Evolutionary conservation across 1,284 basidiomycete genomes (phyloP).

Genomic region (Trametes hirsuta): DNA sequence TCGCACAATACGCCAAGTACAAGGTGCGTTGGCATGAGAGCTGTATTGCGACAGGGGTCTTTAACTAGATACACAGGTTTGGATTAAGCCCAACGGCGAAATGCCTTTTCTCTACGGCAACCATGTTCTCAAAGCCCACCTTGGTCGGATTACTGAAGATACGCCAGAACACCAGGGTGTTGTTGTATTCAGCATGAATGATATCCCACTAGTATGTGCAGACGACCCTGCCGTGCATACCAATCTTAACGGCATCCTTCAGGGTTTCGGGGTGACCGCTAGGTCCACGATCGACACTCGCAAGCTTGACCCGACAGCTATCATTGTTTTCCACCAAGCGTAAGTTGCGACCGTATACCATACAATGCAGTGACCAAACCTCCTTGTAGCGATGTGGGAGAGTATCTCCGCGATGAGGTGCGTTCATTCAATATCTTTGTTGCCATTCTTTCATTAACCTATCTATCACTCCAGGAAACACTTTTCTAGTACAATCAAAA

Average conservation of each 20-base stretch:
- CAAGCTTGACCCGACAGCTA: constrained; percentile 97
- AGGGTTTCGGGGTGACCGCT: constrained; percentile 99
- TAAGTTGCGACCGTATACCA: constrained; percentile 44
- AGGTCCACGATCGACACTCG: constrained; percentile 94
- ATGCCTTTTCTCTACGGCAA: constrained; percentile 99
- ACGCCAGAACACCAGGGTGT: constrained; percentile 99
- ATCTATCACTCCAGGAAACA: constrained; percentile 56
- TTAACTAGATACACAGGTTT: constrained; percentile 62
- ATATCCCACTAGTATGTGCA: constrained; percentile 79
- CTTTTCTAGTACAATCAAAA: constrained; percentile 53
- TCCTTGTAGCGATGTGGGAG: constrained; percentile 83
- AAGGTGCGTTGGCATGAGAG: constrained; percentile 62
- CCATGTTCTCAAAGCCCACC: constrained; percentile 97
- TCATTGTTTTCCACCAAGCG: constrained; percentile 99
- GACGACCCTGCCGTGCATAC: background rate
- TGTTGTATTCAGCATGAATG: constrained; percentile 95
- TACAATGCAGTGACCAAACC: background rate
- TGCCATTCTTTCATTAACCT: background rate
- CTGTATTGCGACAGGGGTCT: background rate
- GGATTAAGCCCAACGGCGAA: constrained; percentile 99
- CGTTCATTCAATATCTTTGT: constrained; percentile 15
- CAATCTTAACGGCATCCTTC: constrained; percentile 9
- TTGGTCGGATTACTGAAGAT: constrained; percentile 99
- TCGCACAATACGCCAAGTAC: constrained; percentile 98
- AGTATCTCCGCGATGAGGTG: constrained; percentile 95